These are phyloP conservation scores for Scleroderma bovista DNA, from an alignment of 768 basidiomycete genomes.

Conservation along the genomic window DNA sequence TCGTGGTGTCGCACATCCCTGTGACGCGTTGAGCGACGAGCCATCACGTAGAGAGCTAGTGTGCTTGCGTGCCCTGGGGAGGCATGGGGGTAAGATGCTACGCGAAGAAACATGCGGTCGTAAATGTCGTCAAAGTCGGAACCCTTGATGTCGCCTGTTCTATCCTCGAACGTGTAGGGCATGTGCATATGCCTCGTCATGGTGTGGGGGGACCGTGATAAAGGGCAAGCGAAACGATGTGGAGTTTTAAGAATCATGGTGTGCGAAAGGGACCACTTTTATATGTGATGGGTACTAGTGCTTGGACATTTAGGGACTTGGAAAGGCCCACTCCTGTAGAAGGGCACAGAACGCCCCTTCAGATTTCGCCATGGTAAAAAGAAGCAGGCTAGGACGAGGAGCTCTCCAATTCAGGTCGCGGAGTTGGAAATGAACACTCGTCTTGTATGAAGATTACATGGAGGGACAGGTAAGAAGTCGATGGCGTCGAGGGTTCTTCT, in stretches of 20 bases:
- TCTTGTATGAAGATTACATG: neutral
- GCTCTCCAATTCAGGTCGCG: constrained; percentile 24
- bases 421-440: constrained; percentile 19
- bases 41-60: constrained; percentile 58
- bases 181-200: constrained; percentile 27
- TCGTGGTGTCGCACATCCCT: constrained; percentile 49
- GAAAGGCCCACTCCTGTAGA: constrained; percentile 9
- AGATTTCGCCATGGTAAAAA: constrained; percentile 18
- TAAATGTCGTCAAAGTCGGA: constrained; percentile 77
- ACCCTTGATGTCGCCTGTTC: constrained; percentile 46
- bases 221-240: neutral
- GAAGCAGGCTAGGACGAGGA: constrained; percentile 21
- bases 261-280: constrained; percentile 6
- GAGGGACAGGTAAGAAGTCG: neutral
- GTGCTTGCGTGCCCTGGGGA: constrained; percentile 29
- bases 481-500: neutral
- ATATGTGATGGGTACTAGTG: constrained; percentile 20
- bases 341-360: constrained; percentile 20
- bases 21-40: constrained; percentile 55
- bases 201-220: constrained; percentile 11
- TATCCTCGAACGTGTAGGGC: constrained; percentile 63
- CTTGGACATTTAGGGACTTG: constrained; percentile 10
- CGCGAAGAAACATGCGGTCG: constrained; percentile 66
- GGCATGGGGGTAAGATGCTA: constrained; percentile 44
- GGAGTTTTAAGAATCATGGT: constrained; percentile 1